phyloP scores from a whole-genome alignment of 2,329 filamentous ascomycete species.

The Fusarium penzigii region DNA sequence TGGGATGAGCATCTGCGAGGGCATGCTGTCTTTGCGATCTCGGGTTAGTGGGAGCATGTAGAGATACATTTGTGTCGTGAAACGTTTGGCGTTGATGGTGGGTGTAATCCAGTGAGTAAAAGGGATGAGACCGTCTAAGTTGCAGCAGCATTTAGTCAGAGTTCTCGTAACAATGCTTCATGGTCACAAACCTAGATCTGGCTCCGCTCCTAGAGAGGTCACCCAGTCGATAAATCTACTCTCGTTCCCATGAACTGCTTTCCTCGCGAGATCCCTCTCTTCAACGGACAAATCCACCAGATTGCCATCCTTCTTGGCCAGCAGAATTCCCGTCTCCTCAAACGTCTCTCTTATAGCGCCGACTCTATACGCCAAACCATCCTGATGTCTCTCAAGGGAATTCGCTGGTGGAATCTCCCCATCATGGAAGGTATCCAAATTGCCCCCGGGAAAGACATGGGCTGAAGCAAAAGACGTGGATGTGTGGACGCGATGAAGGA shows the following conservation, averaged over 20 bases:
- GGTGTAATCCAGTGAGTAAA: conserved; percentile 96
- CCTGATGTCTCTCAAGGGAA: conserved; percentile 62
- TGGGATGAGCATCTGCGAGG: conserved; percentile 60
- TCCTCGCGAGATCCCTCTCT: conserved; percentile 66
- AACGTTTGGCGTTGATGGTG: conserved; percentile 68
- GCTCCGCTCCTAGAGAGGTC: conserved; percentile 52
- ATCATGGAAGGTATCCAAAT: conserved; percentile 76
- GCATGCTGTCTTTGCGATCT: conserved; percentile 14
- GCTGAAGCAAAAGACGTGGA: conserved; percentile 86
- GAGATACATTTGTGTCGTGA: conserved; percentile 95
- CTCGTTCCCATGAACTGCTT: conserved; percentile 66
- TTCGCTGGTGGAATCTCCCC: conserved; percentile 52
- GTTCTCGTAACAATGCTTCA: background rate
- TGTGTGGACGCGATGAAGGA: conserved; percentile 82
- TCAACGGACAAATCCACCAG: conserved; percentile 62
- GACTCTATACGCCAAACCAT: conserved; percentile 73
- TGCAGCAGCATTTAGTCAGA: conserved; percentile 5
- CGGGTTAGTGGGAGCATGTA: conserved; percentile 71
- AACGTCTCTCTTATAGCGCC: conserved; percentile 90
- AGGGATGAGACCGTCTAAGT: conserved; percentile 66
- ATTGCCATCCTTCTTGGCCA: conserved; percentile 58
- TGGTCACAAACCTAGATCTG: conserved; percentile 61
- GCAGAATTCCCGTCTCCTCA: conserved; percentile 88
- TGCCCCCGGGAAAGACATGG: conserved; percentile 94
- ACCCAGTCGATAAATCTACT: conserved; percentile 69